phyloP scores from a whole-genome alignment of 371 early-diverging fungal species.

The Mucor sp. region DNA sequence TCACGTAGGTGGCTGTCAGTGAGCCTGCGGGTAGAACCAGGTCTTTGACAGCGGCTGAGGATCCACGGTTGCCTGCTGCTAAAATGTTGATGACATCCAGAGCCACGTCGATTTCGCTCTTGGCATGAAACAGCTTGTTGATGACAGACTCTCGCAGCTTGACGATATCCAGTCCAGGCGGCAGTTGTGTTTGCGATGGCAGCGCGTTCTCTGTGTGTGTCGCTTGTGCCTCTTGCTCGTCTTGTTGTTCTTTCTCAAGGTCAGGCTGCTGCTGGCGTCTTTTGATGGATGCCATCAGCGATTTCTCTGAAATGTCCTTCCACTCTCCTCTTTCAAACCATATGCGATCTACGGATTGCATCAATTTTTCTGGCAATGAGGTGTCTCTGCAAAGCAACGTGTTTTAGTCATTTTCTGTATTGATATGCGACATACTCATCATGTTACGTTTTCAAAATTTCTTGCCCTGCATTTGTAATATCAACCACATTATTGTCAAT shows the following conservation, averaged over 20 bases:
- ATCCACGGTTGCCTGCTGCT: conserved; percentile 48
- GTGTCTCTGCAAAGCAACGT: conserved; percentile 40
- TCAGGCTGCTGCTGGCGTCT: conserved; percentile 13
- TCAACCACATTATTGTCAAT: conserved; percentile 53
- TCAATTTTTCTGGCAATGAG: conserved; percentile 55
- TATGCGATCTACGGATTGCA: conserved; percentile 58
- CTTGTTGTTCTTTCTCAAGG: conserved; percentile 1
- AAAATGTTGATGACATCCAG: conserved; percentile 75
- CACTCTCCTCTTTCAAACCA: conserved; percentile 58
- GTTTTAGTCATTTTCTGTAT: neutral
- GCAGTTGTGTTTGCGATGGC: conserved; percentile 2
- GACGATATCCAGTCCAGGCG: conserved; percentile 36
- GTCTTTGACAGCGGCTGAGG: conserved; percentile 27
- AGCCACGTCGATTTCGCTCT: conserved; percentile 75
- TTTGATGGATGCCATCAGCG: conserved; percentile 28
- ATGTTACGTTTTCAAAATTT: conserved; percentile 56
- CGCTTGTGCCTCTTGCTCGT: conserved; percentile 3
- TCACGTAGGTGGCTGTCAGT: conserved; percentile 58
- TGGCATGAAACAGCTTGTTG: conserved; percentile 57
- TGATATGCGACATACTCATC: neutral
- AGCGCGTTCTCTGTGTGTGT: conserved; percentile 2
- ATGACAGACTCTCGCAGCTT: conserved; percentile 48
- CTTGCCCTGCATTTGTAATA: conserved; percentile 58
- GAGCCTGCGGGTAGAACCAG: conserved; percentile 54
- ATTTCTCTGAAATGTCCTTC: conserved; percentile 54